Conservation (phyloP, 1,284 basidiomycete genomes). For the Agaricales sp. region DNA sequence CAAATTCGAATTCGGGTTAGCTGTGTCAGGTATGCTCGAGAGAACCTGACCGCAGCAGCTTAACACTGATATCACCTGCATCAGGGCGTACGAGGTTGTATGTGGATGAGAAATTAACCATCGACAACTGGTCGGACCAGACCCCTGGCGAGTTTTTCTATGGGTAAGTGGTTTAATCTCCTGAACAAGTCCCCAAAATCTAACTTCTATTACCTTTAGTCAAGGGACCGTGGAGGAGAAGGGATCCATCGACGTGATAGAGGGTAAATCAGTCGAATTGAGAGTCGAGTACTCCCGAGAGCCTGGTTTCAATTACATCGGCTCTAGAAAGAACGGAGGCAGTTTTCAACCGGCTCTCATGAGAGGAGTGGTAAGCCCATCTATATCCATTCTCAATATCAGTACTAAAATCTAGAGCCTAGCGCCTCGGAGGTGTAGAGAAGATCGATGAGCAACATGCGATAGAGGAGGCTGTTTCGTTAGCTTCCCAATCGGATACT, state of each 20-base stretch:
- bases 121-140: conserved; percentile 65
- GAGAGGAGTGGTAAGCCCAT: conserved; percentile 46
- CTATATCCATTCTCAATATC: not conserved
- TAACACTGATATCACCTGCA: not conserved
- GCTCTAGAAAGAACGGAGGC: conserved; percentile 9
- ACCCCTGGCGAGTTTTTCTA: conserved; percentile 61
- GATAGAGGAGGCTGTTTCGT: conserved; percentile 45
- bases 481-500: conserved; percentile 47
- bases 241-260: conserved; percentile 31
- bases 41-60: not conserved
- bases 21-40: conserved; percentile 35
- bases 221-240: conserved; percentile 58
- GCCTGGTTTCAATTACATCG: not conserved
- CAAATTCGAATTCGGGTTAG: conserved; percentile 44
- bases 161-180: conserved; percentile 28
- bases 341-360: conserved; percentile 52
- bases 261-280: conserved; percentile 36
- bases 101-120: conserved; percentile 46
- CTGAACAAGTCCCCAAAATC: not conserved
- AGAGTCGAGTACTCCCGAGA: conserved; percentile 43
- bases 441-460: conserved; percentile 50
- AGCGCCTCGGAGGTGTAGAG: conserved; percentile 59
- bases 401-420: not conserved
- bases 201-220: conserved; percentile 16
- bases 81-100: conserved; percentile 50